Percentiles rank a stretch among this genome's conserved stretches.
These are phyloP conservation scores for Gossypium lobatum DNA, from an alignment of 441 rosid genomes.

Conservation along the genomic window DNA sequence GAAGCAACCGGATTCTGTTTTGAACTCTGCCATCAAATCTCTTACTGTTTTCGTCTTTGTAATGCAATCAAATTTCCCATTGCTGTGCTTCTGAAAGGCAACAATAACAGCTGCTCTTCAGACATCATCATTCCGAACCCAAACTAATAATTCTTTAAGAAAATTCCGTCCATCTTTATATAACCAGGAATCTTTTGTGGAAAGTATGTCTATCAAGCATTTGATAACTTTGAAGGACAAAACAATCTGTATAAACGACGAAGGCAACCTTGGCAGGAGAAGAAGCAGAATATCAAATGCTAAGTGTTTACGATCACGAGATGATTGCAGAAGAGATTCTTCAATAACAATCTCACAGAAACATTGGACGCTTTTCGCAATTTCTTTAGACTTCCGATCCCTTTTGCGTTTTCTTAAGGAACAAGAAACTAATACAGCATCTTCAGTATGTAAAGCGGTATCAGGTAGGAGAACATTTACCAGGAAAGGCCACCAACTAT, in stretches of 20 bases:
- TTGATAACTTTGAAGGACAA: slow-evolving; percentile 73
- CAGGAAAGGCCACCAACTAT: slow-evolving; percentile 75
- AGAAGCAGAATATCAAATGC: slow-evolving; percentile 77
- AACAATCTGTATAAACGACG: slow-evolving; percentile 55
- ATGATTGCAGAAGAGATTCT: slow-evolving; percentile 65
- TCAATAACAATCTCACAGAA: slow-evolving; percentile 66
- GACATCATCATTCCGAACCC: slow-evolving; percentile 77
- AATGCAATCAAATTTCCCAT: slow-evolving; percentile 71
- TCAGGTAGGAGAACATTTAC: slow-evolving; percentile 74
- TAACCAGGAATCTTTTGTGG: slow-evolving; percentile 84
- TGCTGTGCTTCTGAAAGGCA: slow-evolving; percentile 83
- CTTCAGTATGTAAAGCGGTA: slow-evolving; percentile 57
- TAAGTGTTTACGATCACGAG: slow-evolving; percentile 91
- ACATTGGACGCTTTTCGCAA: slow-evolving; percentile 42
- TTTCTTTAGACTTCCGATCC: slow-evolving; percentile 70
- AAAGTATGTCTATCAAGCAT: slow-evolving; percentile 79
- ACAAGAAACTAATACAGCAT: slow-evolving; percentile 44
- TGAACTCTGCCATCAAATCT: slow-evolving; percentile 69
- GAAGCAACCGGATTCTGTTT: slow-evolving; percentile 72
- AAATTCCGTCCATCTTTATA: slow-evolving; percentile 75
- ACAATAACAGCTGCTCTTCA: slow-evolving; percentile 72
- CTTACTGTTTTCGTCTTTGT: slow-evolving; percentile 73
- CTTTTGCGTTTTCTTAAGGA: slow-evolving; percentile 78
- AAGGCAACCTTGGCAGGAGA: slow-evolving; percentile 75
- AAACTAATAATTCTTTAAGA: slow-evolving; percentile 60